phyloP scores from a whole-genome alignment of 768 basidiomycete species.

The Pleurotus pulmonarius region DNA sequence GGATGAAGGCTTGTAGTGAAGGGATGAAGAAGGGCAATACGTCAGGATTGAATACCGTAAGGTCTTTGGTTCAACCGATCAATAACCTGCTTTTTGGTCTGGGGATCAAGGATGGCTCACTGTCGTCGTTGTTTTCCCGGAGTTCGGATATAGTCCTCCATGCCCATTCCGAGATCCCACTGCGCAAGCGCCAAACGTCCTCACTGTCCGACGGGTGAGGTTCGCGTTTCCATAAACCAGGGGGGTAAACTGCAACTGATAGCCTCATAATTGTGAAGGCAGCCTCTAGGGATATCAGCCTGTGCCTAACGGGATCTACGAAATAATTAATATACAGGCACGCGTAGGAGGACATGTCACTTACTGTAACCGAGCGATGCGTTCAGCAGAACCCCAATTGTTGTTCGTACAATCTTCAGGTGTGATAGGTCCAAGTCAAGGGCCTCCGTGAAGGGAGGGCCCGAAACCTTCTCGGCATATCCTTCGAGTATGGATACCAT shows the following conservation, averaged over 20 bases:
- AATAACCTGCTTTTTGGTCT: too few relatives aligned
- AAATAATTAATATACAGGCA: constrained; percentile 4
- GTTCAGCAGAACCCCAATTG: constrained; percentile 78
- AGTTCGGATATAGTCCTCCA: constrained; percentile 76
- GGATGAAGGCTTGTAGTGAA: constrained; percentile 48
- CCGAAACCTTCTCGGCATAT: constrained; percentile 49
- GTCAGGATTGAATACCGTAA: constrained; percentile 59
- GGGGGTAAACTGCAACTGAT: constrained; percentile 68
- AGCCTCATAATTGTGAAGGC: constrained; percentile 66
- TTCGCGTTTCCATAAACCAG: constrained; percentile 51
- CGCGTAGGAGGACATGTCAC: constrained; percentile 16
- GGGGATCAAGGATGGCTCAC: constrained; percentile 29
- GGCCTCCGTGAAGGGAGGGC: constrained; percentile 31
- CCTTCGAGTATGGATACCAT: constrained; percentile 66
- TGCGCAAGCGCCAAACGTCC: constrained; percentile 67
- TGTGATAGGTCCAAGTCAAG: constrained; percentile 55
- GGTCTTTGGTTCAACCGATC: constrained; percentile 26
- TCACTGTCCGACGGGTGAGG: constrained; percentile 19
- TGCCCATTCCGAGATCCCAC: constrained; percentile 67
- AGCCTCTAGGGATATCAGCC: constrained; percentile 66
- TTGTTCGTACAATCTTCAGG: constrained; percentile 71
- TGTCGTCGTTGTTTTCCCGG: constrained; percentile 68
- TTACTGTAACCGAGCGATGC: constrained; percentile 73
- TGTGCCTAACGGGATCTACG: constrained; percentile 67
- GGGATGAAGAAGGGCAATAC: constrained; percentile 61